phyloP scores from a whole-genome alignment of 768 basidiomycete genomes.

The Calvatia gigantea region DNA sequence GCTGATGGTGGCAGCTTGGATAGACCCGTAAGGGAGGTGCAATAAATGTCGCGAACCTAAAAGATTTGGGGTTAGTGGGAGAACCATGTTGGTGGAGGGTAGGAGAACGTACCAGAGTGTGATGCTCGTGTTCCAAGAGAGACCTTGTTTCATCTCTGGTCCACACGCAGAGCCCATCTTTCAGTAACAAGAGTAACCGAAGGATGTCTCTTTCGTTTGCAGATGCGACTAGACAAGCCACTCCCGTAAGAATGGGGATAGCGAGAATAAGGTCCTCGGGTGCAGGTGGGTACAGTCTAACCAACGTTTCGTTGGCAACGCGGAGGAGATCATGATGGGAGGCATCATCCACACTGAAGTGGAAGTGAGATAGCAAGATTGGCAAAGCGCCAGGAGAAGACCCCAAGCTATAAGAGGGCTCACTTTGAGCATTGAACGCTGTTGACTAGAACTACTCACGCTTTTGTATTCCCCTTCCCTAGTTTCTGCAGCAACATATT shows the following conservation, averaged over 20 bases:
- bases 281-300: conserved; percentile 29
- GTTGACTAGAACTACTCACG: not conserved
- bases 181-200: conserved; percentile 31
- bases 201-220: conserved; percentile 26
- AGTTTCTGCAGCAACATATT: not conserved
- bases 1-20: conserved; percentile 34
- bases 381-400: not conserved
- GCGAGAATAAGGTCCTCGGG: conserved; percentile 20
- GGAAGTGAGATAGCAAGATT: not conserved
- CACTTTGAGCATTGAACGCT: not conserved
- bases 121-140: conserved; percentile 42
- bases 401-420: not conserved
- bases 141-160: conserved; percentile 42
- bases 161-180: conserved; percentile 45
- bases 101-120: conserved; percentile 38
- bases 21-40: conserved; percentile 37
- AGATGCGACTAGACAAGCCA: conserved; percentile 30
- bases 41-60: conserved; percentile 41
- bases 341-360: not conserved
- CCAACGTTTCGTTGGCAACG: conserved; percentile 27
- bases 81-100: not conserved
- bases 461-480: not conserved
- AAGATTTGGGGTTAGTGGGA: not conserved
- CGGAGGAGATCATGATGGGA: conserved; percentile 20
- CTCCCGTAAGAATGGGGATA: conserved; percentile 31